Evolutionary conservation across 2,329 filamentous ascomycete genomes (phyloP).

Genomic region (Beauveria asiatica): DNA sequence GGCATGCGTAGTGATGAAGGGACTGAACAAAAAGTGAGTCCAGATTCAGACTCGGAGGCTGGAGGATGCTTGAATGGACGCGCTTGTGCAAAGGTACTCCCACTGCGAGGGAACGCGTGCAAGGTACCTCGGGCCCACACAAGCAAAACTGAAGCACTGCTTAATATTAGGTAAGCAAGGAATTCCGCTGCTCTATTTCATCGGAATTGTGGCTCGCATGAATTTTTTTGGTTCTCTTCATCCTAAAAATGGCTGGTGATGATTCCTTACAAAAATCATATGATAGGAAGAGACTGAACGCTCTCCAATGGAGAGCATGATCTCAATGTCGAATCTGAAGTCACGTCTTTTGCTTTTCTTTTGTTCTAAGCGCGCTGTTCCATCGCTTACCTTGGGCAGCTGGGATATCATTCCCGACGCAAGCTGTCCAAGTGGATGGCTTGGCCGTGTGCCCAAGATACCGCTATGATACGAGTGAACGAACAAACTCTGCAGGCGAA

Average conservation of each 20-base stretch:
- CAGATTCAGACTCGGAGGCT: neutral
- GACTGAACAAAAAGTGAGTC: neutral
- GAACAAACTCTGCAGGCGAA: no score
- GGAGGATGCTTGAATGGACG: neutral
- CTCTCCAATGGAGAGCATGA: constrained; percentile 46
- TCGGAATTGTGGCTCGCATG: constrained; percentile 14
- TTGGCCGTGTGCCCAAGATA: neutral
- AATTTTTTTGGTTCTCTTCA: constrained; percentile 23
- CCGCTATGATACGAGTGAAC: neutral
- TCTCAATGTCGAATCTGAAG: constrained; percentile 58
- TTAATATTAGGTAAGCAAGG: constrained; percentile 19
- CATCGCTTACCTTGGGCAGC: neutral
- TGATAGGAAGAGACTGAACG: constrained; percentile 65
- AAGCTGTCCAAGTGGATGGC: neutral
- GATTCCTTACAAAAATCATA: constrained; percentile 45
- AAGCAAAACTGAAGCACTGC: constrained; percentile 9
- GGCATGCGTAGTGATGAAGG: constrained; percentile 2
- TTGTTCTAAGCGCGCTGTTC: neutral
- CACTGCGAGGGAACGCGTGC: neutral
- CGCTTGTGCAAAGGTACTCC: neutral
- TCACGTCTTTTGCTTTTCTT: constrained; percentile 19
- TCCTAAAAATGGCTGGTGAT: constrained; percentile 47
- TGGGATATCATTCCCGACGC: neutral
- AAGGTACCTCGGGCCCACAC: constrained; percentile 1
- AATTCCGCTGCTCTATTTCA: constrained; percentile 11